phyloP scores from a whole-genome alignment of 1,139 yeast species.

The Groenewaldozyma auringiensis region DNA sequence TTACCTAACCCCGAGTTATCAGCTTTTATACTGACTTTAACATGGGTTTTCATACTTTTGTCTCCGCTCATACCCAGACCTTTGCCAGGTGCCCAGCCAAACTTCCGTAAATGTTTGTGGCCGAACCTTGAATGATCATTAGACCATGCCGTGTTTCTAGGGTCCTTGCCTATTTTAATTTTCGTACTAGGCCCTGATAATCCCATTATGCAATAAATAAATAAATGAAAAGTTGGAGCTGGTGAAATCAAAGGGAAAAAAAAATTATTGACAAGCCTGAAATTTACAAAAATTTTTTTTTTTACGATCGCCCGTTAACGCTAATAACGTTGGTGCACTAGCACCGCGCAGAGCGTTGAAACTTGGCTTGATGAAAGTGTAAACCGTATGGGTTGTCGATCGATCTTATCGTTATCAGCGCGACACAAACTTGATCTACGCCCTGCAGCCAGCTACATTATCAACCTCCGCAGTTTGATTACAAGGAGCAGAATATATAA shows the following conservation, averaged over 20 bases:
- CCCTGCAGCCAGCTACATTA: too few species aligned
- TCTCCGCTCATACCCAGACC: slow-evolving; percentile 65
- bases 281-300: too few species aligned
- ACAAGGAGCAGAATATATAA: too few species aligned
- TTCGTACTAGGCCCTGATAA: slow-evolving; percentile 78
- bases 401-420: too few species aligned
- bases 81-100: slow-evolving; percentile 89
- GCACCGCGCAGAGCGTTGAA: too few species aligned
- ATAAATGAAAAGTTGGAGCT: slow-evolving; percentile 1
- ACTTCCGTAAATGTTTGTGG: slow-evolving; percentile 67
- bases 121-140: slow-evolving; percentile 80
- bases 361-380: too few species aligned
- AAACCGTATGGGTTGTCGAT: too few species aligned
- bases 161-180: slow-evolving; percentile 86
- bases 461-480: too few species aligned
- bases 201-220: slow-evolving; percentile 47
- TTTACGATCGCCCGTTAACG: too few species aligned
- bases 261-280: too few species aligned
- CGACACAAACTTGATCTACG: too few species aligned
- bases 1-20: slow-evolving; percentile 86
- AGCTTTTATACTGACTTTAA: slow-evolving; percentile 71
- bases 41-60: slow-evolving; percentile 58
- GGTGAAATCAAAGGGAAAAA: not conserved
- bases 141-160: slow-evolving; percentile 93
- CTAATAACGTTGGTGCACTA: too few species aligned